Conservation (phyloP, 768 basidiomycete genomes). For the Phlebiopsis gigantea region DNA sequence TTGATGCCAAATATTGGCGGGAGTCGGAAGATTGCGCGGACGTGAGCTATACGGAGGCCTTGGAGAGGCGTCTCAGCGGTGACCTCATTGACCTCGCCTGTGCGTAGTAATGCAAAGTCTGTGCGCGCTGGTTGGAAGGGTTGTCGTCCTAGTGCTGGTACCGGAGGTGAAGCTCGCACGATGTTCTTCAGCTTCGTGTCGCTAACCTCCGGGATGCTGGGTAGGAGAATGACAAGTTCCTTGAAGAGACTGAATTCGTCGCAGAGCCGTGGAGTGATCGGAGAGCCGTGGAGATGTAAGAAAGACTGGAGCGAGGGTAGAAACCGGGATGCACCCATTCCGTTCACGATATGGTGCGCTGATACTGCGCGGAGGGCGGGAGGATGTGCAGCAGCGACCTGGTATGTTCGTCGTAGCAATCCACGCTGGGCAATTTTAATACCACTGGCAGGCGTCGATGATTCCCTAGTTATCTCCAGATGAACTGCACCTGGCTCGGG, state of each 20-base stretch:
- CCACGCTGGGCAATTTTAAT: too few species aligned
- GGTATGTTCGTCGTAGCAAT: too few species aligned
- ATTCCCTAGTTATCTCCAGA: too few species aligned
- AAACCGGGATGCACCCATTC: neutral
- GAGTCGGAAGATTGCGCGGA: conserved; percentile 11
- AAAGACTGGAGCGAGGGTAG: neutral
- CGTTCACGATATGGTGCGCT: too few species aligned
- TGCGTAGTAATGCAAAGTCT: conserved; percentile 10
- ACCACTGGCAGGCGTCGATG: too few species aligned
- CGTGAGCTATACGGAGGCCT: conserved; percentile 9
- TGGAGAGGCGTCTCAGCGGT: neutral
- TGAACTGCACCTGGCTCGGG: too few species aligned
- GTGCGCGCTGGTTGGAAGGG: neutral
- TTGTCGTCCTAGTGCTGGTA: neutral
- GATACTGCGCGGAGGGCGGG: neutral
- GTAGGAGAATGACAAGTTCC: neutral
- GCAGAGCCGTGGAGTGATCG: neutral
- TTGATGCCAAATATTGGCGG: neutral
- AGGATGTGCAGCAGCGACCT: neutral
- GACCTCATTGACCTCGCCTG: neutral
- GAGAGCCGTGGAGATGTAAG: neutral
- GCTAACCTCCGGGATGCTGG: neutral
- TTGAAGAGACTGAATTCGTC: conserved; percentile 4
- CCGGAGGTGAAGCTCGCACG: conserved; percentile 9
- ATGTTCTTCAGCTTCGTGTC: conserved; percentile 4